Evolutionary conservation across 768 basidiomycete genomes (phyloP).

Genomic region (Hericium erinaceus): DNA sequence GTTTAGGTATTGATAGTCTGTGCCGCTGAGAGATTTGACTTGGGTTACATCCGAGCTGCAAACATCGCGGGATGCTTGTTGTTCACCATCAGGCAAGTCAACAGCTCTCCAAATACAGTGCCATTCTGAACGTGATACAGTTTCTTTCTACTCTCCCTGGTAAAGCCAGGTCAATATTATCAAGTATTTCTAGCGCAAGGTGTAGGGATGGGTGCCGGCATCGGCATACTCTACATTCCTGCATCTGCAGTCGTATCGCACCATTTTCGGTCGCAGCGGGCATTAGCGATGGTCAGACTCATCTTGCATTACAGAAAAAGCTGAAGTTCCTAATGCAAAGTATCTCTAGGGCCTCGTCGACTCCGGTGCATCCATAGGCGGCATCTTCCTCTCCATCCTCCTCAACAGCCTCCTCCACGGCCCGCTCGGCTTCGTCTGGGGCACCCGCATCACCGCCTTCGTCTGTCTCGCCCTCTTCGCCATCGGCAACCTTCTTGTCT

Average conservation of each 20-base stretch:
- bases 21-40: background rate
- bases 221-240: conserved; percentile 1
- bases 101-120: too few relatives aligned
- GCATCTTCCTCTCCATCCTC: background rate
- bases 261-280: background rate
- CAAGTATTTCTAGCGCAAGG: conserved; percentile 1
- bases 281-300: background rate
- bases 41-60: background rate
- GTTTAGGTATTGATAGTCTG: background rate
- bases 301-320: background rate
- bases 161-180: background rate
- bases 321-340: background rate
- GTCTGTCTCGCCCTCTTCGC: background rate
- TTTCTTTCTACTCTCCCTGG: background rate
- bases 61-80: background rate
- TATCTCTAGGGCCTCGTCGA: background rate
- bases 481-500: background rate
- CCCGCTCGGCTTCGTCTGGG: background rate
- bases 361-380: background rate
- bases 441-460: background rate
- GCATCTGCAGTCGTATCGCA: background rate
- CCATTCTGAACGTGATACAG: background rate
- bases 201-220: background rate
- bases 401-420: background rate
- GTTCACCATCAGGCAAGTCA: background rate